Evolutionary conservation across 108 stramenopile species (phyloP), one percentile per base, ranked within the genome.

Genomic region (Skeletonema marinoi): DNA sequence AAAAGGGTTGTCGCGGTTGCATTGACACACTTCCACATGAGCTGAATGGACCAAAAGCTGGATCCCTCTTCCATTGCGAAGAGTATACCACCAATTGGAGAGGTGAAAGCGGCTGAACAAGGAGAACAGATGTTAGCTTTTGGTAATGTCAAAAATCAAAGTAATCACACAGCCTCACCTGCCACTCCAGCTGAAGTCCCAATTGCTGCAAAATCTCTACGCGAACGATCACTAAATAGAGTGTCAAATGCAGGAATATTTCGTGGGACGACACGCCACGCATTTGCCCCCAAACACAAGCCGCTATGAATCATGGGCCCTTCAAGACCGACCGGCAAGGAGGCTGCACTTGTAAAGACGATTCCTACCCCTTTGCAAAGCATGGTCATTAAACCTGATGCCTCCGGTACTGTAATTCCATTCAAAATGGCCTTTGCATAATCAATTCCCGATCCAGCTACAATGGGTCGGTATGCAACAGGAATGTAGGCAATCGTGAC

Each of bases 171-270:
- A n/a, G 44, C 16, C 44, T 46, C 2, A 46, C 44, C 16, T 46
- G 90, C 92, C 0, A 97, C 96, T 10, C 94, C 96, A n/a, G 94
- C 90, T 13, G 96, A 92, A 16, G 93, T 88, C 12, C 94, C 96
- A 79, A 88, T 87, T 4, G 91, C 78, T 36, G 94, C 92, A 59
- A 94, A 92, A 65, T 92, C 92, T 48, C 94, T 74, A 60, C 88
- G 83, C 56, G 90, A 66, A 14, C 60, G 17, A 74, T 96, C 93
- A 73, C 92, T 91, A 9, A 56, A 21, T 21, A 56, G 54, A 56
- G 21, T 8, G 54, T 39, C 88, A 58, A 61, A 89, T 84, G 56
- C 6, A 44, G 29, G 21, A 14, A 64, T 11, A 16, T n/a, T 12
- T 70, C 42, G 14, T 65, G 46, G 8, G 56, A n/a, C 5, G 14